A percentile compares a stretch with the other conserved stretches of the same genome.
Conservation (phyloP, 768 basidiomycete genomes). For the Cubamyces sp. region DNA sequence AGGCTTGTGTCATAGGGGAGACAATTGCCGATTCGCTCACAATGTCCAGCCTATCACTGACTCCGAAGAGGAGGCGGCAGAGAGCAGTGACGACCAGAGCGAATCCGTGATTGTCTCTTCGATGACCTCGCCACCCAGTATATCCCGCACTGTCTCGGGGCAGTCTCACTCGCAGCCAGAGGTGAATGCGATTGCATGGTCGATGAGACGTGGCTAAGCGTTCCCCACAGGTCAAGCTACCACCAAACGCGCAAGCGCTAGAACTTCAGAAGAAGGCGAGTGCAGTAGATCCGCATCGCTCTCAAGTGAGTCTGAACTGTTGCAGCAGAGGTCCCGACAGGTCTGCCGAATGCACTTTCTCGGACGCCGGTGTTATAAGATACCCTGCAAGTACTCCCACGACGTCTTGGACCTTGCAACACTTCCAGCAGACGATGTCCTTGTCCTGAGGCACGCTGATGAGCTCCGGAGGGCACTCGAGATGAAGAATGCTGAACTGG, state of each 20-base stretch:
- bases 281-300: background rate
- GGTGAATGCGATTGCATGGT: too few species aligned
- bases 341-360: conserved; percentile 9
- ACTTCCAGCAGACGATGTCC: conserved; percentile 1
- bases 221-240: too few species aligned
- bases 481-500: too few species aligned
- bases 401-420: conserved; percentile 7
- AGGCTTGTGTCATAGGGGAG: background rate
- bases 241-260: too few species aligned
- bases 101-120: too few species aligned
- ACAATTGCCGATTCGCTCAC: background rate
- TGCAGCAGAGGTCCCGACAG: background rate
- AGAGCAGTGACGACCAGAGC: background rate
- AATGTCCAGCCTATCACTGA: background rate
- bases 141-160: too few species aligned
- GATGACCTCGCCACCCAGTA: too few species aligned
- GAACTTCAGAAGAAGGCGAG: too few species aligned
- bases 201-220: too few species aligned
- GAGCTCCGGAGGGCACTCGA: background rate
- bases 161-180: too few species aligned
- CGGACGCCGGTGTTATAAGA: background rate
- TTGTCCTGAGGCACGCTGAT: conserved; percentile 3
- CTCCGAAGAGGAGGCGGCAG: background rate
- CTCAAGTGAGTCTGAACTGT: background rate
- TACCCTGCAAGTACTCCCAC: conserved; percentile 5